A percentile compares a stretch with the other conserved stretches of the same genome.
These are phyloP conservation scores for Aspergillus sp. DNA, from an alignment of 2,329 filamentous ascomycete species.

Conservation along the genomic window DNA sequence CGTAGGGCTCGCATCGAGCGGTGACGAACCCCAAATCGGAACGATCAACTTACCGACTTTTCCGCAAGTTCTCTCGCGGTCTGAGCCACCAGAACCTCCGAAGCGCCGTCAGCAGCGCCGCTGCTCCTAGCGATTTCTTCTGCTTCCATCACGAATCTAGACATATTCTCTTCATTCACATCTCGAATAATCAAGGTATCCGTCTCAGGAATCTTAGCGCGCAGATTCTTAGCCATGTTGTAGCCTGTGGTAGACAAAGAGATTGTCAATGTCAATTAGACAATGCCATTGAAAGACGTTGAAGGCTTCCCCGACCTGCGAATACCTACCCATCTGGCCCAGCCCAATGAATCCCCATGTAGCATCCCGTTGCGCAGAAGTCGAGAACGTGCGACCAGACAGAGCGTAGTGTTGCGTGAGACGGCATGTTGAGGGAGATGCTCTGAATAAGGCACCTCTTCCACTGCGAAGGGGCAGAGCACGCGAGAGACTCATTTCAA, in stretches of 20 bases:
- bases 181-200: slow-evolving; percentile 68
- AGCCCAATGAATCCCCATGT: slow-evolving; percentile 63
- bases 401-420: neutral
- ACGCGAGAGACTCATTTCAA: slow-evolving; percentile 20
- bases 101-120: slow-evolving; percentile 36
- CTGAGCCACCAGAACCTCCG: slow-evolving; percentile 58
- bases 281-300: neutral
- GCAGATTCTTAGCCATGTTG: slow-evolving; percentile 71
- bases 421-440: neutral
- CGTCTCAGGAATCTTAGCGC: slow-evolving; percentile 63
- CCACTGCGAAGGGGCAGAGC: slow-evolving; percentile 17
- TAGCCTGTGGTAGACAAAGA: slow-evolving; percentile 54
- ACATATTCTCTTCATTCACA: slow-evolving; percentile 59
- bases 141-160: slow-evolving; percentile 60
- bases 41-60: slow-evolving; percentile 59
- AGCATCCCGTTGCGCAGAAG: slow-evolving; percentile 46
- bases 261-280: slow-evolving; percentile 1
- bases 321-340: slow-evolving; percentile 60
- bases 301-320: neutral
- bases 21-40: neutral
- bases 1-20: neutral
- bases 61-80: slow-evolving; percentile 65
- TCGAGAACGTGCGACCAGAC: slow-evolving; percentile 47
- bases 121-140: slow-evolving; percentile 34
- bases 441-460: slow-evolving; percentile 14